These are phyloP conservation scores for Phylloporus rhodoxanthus DNA, from an alignment of 768 basidiomycete species.

Conservation along the genomic window DNA sequence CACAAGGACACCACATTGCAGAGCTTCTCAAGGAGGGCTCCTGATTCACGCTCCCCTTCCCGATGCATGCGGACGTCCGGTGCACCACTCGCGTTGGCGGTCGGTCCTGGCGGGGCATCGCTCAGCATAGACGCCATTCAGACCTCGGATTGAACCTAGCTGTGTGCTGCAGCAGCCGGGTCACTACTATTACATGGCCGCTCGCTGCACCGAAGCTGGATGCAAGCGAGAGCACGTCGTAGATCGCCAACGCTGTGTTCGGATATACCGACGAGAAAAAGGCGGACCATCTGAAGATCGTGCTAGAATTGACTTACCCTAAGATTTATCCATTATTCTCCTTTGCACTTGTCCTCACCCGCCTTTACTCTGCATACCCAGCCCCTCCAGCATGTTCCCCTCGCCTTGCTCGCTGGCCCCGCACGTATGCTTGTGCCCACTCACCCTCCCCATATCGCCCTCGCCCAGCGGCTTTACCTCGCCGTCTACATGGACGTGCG, in stretches of 20 bases:
- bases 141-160: slow-evolving; percentile 66
- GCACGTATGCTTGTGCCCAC: too few species aligned
- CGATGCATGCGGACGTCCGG: slow-evolving; percentile 39
- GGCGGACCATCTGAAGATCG: slow-evolving; percentile 78
- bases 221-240: slow-evolving; percentile 40
- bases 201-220: slow-evolving; percentile 75
- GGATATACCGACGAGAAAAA: slow-evolving; percentile 88
- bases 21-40: slow-evolving; percentile 86
- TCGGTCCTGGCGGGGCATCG: slow-evolving; percentile 14
- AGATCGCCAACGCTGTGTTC: slow-evolving; percentile 44
- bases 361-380: too few species aligned
- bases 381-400: too few species aligned
- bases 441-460: too few species aligned
- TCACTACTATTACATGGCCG: slow-evolving; percentile 82
- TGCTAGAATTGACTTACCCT: too few species aligned
- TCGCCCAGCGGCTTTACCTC: too few species aligned
- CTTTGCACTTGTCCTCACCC: too few species aligned
- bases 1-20: too few species aligned
- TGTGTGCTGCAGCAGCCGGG: slow-evolving; percentile 87
- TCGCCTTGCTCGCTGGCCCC: too few species aligned
- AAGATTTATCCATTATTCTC: too few species aligned
- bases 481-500: too few species aligned
- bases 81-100: slow-evolving; percentile 18
- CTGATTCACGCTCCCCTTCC: slow-evolving; percentile 55
- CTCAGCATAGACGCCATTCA: slow-evolving; percentile 57